Evolutionary conservation across 257 asterid genomes (phyloP).

Genomic region (Solanum bulbocastanum): DNA sequence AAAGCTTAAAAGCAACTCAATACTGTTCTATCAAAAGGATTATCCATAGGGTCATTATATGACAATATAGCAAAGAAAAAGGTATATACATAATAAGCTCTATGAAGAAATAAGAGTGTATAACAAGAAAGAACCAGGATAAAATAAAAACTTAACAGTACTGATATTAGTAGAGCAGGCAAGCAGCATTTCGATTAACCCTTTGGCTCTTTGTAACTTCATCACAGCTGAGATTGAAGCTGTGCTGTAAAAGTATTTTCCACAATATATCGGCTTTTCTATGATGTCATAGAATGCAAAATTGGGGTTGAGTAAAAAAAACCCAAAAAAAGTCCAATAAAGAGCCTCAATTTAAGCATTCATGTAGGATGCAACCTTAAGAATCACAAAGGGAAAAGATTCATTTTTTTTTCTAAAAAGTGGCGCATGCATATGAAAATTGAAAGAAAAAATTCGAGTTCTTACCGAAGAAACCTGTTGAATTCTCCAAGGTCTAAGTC

Average conservation of each 20-base stretch:
- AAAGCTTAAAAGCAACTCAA: neutral
- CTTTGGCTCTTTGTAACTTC: neutral
- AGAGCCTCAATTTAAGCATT: neutral
- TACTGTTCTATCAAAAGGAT: neutral
- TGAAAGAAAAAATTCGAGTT: neutral
- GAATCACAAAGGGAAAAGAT: neutral
- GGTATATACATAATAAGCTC: neutral
- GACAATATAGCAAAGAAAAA: neutral
- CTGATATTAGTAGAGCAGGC: neutral
- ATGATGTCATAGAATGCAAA: neutral
- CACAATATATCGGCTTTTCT: neutral
- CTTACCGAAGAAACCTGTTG: constrained; percentile 91
- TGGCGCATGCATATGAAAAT: neutral
- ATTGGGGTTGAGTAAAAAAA: neutral
- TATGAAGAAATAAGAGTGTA: neutral
- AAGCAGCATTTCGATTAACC: neutral
- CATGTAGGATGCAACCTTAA: neutral
- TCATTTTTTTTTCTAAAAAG: neutral
- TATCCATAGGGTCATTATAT: neutral
- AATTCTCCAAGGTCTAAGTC: constrained; percentile 84
- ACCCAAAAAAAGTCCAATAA: neutral
- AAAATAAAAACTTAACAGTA: neutral
- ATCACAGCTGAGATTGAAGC: neutral
- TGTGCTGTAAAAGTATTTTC: neutral
- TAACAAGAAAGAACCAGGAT: neutral